Base-by-base conservation (phyloP, 1,139 yeast genomes). In the Lodderomyces oxycetoniae region DNA sequence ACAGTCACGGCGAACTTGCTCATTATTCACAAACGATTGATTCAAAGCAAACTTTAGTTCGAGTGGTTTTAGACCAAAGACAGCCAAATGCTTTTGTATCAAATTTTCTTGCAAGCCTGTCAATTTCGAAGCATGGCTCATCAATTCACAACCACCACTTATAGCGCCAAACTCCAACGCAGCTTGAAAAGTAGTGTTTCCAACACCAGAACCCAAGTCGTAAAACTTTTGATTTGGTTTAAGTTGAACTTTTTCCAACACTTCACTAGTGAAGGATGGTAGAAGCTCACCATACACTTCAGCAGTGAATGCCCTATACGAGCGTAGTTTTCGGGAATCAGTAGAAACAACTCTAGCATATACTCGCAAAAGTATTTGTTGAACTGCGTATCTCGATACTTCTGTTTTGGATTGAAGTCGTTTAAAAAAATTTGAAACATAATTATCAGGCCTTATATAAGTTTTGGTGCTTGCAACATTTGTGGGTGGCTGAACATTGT, bases 171-270 rank as follows among this genome's bases (percentile, higher is more conserved):
- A 79, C 49, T 88, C 95, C 19, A 88, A 59, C 0, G 96, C 88
- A 0, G 96, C 95, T 55, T 88, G 96, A 33, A 88, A 71, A 0
- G 85, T 82, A 36, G 96, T 86, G 51, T 88, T 88, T 0, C 96
- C 97, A 4, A 89, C 96, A 4, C 96, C 96, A 0, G 95, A 86
- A 0, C 96, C 97, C 25, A 89, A 64, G 56, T 85, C 96, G 41
- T 88, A 78, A 50, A 87, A 88, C 16, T 67, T 72, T 34, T 76
- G 74, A 2, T 58, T 57, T 1, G 78, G 68, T 22, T 60, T 56
- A 33, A 87, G 61, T 2, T 66, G 68, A 28, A 88, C 82, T 49
- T 84, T 75, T 4, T 73, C 63, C 46, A 83, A 77, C 1, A 85
- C 81, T 45, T 71, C 77, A 33, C 87, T 72, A 26, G 85, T 67